These are phyloP conservation scores for Ensete glaucum DNA, from an alignment of 176 grass and related monocot genomes.

Conservation along the genomic window DNA sequence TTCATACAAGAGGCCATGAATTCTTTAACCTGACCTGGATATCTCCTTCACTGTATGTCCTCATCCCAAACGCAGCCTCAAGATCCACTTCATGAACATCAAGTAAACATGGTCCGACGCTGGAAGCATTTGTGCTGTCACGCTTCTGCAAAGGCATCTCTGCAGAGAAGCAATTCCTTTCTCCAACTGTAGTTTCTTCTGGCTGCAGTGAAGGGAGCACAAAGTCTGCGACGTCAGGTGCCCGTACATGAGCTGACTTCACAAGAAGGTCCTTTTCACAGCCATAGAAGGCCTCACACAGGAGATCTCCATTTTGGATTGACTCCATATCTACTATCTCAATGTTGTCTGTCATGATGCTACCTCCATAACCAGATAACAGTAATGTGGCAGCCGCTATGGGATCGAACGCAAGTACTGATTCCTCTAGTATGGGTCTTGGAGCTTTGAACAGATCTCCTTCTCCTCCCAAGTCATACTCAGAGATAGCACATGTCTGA, in stretches of 20 bases:
- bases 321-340: constrained; percentile 26
- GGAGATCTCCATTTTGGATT: constrained; percentile 39
- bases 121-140: constrained; percentile 29
- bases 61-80: constrained; percentile 59
- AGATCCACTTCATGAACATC: constrained; percentile 73
- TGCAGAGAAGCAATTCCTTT: constrained; percentile 46
- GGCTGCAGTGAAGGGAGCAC: constrained; percentile 61
- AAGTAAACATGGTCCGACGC: constrained; percentile 62
- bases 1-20: not conserved
- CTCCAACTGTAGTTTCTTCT: not conserved
- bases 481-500: constrained; percentile 51
- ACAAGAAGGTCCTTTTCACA: constrained; percentile 80
- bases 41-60: constrained; percentile 89
- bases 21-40: constrained; percentile 49
- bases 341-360: constrained; percentile 33
- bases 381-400: constrained; percentile 52
- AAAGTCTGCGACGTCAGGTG: constrained; percentile 26
- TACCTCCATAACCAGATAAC: constrained; percentile 36
- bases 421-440: constrained; percentile 58
- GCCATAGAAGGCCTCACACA: constrained; percentile 62
- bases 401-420: constrained; percentile 38
- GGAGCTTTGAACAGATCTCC: constrained; percentile 87
- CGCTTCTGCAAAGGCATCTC: constrained; percentile 72
- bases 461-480: constrained; percentile 74
- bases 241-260: not conserved